These are phyloP conservation scores for Ochetophila trinervis DNA, from an alignment of 306 rosid species.

Conservation along the genomic window DNA sequence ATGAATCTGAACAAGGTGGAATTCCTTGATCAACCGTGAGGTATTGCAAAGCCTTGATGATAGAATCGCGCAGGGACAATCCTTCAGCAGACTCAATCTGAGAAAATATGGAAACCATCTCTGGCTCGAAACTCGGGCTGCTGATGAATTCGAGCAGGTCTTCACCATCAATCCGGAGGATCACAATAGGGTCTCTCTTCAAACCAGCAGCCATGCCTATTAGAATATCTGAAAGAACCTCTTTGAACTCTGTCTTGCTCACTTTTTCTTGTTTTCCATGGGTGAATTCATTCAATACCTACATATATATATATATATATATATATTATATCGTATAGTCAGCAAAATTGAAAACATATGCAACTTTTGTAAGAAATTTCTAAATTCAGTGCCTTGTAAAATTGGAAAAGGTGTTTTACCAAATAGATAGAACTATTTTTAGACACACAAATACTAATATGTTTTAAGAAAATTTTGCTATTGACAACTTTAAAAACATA, in stretches of 20 bases:
- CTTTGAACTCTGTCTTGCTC: constrained; percentile 88
- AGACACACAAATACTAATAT: too few relatives aligned
- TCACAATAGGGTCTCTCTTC: constrained; percentile 85
- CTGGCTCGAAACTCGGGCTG: constrained; percentile 62
- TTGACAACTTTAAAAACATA: too few relatives aligned
- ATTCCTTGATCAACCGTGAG: constrained; percentile 91
- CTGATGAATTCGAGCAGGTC: constrained; percentile 78
- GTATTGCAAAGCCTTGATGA: constrained; percentile 59
- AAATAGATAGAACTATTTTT: too few relatives aligned
- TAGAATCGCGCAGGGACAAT: constrained; percentile 43
- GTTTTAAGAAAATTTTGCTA: too few relatives aligned
- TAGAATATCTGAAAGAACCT: constrained; percentile 82
- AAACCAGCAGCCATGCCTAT: constrained; percentile 98
- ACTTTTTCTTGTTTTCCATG: constrained; percentile 87
- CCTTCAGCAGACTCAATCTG: constrained; percentile 40
- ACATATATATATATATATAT: neutral
- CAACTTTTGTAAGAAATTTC: neutral
- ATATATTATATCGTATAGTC: neutral
- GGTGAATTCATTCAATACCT: constrained; percentile 89
- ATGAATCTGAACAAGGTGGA: constrained; percentile 89
- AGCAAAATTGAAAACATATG: neutral
- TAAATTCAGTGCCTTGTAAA: too few relatives aligned
- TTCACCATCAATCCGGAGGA: constrained; percentile 93
- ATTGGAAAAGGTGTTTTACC: too few relatives aligned
- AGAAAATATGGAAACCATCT: constrained; percentile 53